Conservation (phyloP, 148 eudicot species). For the Dianthus caryophyllus region DNA sequence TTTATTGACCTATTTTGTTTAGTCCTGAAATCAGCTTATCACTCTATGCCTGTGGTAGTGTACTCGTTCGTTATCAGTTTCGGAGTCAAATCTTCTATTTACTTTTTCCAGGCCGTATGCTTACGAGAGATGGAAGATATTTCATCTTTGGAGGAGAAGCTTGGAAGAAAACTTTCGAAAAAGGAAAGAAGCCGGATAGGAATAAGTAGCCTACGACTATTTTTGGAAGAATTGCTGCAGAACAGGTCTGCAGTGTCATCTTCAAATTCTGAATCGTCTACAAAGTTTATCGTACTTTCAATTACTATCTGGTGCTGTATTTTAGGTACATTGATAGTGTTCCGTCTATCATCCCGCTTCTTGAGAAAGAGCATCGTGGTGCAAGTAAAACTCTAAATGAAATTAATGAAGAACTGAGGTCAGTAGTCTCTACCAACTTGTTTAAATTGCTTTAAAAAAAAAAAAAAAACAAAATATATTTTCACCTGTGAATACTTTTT, state of each 20-base stretch:
- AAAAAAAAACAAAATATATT: no score
- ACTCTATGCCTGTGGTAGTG: background rate
- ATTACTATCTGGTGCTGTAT: constrained; percentile 12
- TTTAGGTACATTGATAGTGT: constrained; percentile 89
- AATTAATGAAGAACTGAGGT: constrained; percentile 84
- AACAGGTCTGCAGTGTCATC: constrained; percentile 49
- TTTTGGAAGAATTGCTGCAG: constrained; percentile 78
- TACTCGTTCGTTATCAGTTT: background rate
- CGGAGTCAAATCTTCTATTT: constrained; percentile 5
- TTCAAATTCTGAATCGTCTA: background rate
- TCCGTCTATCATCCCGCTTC: constrained; percentile 91
- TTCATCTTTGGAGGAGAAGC: constrained; percentile 80
- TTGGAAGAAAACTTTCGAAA: constrained; percentile 70
- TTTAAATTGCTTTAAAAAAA: background rate
- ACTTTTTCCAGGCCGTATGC: constrained; percentile 51
- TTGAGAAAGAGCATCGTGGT: constrained; percentile 81
- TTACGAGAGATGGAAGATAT: constrained; percentile 81
- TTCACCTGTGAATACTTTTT: background rate
- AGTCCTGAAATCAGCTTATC: background rate
- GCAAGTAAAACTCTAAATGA: constrained; percentile 66
- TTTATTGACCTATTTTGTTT: background rate
- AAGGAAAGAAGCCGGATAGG: constrained; percentile 92
- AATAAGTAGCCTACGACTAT: constrained; percentile 84
- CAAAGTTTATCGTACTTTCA: background rate
- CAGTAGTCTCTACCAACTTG: constrained; percentile 18